Evolutionary conservation across 345 rosid genomes (phyloP), one percentile per base, ranked within the genome.

Genomic region (Euphorbia pulcherrima): DNA sequence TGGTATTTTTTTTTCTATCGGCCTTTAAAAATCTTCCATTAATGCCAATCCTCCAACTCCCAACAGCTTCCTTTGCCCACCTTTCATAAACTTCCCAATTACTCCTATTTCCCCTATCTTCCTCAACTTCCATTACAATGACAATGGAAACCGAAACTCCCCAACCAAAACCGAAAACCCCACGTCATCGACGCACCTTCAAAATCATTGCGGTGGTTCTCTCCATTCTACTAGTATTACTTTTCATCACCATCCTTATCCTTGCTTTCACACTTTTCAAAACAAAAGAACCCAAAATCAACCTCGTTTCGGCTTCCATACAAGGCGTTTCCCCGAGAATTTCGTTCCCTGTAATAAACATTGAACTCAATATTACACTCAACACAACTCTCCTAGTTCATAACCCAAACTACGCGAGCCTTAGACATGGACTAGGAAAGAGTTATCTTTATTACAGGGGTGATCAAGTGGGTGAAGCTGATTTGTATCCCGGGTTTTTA

Each of bases 241-340:
- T 81, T 5, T 73, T 73, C 51, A 17, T 83, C 41, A 35, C 75
- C 33, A 16, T 68, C 27, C 73, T 83, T 12, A 60, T 82, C 60
- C 75, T 86, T 35, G 77, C 75, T 21, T 29, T 85, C n/a, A 82
- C 88, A 0, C 66, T 85, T 4, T 83, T 83, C 72, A 85, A 85
- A 75, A 59, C 80, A 5, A 71, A 72, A 74, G 51, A 71, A 16
- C 85, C 82, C 13, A 37, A n/a, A 13, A 68, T 75, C 20, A 21
- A 52, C 17, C 52, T 86, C 21, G 66, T 75, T 63, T 81, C 86
- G 8, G 81, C 82, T 6, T 70, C 74, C 54, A 26, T 85, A 6
- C 78, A 82, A 9, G 88, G 84, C 46, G 21, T 82, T 51, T 67
- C 88, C n/a, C 80, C 89, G 10, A 53, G 68, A 23, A 12, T 85